Evolutionary conservation across 176 grass and related monocot species (phyloP).

Genomic region (Phyllostachys edulis): DNA sequence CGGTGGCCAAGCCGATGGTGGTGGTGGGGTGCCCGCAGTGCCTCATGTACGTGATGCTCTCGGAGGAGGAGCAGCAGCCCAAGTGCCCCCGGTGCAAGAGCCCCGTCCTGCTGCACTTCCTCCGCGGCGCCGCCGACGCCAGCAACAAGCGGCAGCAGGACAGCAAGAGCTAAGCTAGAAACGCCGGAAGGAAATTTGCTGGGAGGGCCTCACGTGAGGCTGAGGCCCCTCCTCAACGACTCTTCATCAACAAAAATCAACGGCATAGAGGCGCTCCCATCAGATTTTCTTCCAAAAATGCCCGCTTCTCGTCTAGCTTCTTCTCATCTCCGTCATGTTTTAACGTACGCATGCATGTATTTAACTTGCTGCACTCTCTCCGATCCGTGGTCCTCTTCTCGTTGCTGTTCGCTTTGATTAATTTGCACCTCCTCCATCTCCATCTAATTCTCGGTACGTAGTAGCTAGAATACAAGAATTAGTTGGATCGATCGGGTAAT

Average conservation of each 20-base stretch:
- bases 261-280: too few relatives aligned
- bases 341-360: background rate
- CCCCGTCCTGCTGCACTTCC: slow-evolving; percentile 60
- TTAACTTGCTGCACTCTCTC: background rate
- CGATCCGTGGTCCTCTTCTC: background rate
- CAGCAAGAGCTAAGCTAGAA: slow-evolving; percentile 20
- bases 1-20: slow-evolving; percentile 55
- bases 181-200: too few relatives aligned
- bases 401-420: background rate
- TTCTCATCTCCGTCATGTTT: background rate
- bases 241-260: too few relatives aligned
- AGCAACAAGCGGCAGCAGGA: background rate
- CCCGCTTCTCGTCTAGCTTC: background rate
- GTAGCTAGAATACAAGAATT: background rate
- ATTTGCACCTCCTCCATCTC: background rate
- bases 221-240: too few relatives aligned
- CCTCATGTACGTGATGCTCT: slow-evolving; percentile 85
- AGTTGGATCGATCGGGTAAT: background rate
- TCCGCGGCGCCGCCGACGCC: background rate
- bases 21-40: slow-evolving; percentile 66
- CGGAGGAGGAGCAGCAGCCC: slow-evolving; percentile 54
- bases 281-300: too few relatives aligned
- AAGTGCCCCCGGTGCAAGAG: slow-evolving; percentile 71
- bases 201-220: too few relatives aligned
- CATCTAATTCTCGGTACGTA: background rate